These are phyloP conservation scores for Citrullus colocynthis DNA, from an alignment of 306 rosid genomes.

Conservation along the genomic window DNA sequence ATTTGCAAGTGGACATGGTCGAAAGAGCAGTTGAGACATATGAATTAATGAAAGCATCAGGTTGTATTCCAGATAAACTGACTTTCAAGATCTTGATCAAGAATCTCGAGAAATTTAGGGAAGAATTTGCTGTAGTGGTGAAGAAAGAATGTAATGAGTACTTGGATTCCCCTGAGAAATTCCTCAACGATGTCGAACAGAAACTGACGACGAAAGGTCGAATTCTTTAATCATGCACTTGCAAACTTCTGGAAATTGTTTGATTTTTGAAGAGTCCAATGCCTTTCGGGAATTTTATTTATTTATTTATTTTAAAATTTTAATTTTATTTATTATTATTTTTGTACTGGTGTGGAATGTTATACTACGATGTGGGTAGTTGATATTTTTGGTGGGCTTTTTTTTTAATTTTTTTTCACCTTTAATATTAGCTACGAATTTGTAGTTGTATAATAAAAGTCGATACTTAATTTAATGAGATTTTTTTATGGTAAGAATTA, in stretches of 20 bases:
- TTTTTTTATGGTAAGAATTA: no score
- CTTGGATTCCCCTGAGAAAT: slow-evolving; percentile 29
- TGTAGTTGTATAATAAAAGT: no score
- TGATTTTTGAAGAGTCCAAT: not conserved
- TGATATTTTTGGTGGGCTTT: no score
- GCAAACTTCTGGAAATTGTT: not conserved
- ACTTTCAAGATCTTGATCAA: slow-evolving; percentile 51
- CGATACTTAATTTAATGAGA: no score
- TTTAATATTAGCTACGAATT: no score
- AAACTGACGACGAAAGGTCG: slow-evolving; percentile 25
- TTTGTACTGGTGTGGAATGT: no score
- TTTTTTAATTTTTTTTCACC: no score
- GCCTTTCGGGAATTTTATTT: no score
- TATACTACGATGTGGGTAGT: no score
- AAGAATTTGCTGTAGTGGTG: slow-evolving; percentile 26
- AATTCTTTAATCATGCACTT: not conserved
- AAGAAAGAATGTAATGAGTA: slow-evolving; percentile 41
- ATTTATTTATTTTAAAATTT: no score
- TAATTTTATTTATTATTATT: no score
- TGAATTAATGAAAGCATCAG: slow-evolving; percentile 42
- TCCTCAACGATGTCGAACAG: slow-evolving; percentile 22
- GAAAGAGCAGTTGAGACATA: slow-evolving; percentile 50
- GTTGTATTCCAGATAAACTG: slow-evolving; percentile 45
- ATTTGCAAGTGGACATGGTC: slow-evolving; percentile 30
- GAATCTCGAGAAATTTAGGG: slow-evolving; percentile 32